Conservation (phyloP, 495 filamentous ascomycete species). For the Stereocaulon alpinum region DNA sequence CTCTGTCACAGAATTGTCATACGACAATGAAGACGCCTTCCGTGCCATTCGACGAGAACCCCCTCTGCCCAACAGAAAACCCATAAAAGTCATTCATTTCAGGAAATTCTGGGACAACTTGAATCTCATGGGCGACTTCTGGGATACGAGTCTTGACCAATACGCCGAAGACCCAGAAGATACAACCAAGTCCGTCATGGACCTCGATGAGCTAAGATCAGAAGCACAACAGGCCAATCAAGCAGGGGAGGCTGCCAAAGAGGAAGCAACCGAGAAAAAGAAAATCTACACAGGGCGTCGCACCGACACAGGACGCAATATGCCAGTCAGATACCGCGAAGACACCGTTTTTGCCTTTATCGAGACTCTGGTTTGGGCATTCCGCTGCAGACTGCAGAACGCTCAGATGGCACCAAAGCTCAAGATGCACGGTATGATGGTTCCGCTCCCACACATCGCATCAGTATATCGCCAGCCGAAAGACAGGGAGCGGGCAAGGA, state of each 20-base stretch:
- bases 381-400: conserved; percentile 59
- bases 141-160: conserved; percentile 50
- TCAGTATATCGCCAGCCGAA: conserved; percentile 57
- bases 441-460: conserved; percentile 41
- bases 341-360: conserved; percentile 61
- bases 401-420: conserved; percentile 55
- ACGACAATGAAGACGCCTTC: conserved; percentile 50
- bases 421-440: conserved; percentile 41
- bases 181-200: conserved; percentile 22
- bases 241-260: neutral
- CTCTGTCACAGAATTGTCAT: conserved; percentile 39
- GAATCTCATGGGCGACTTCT: conserved; percentile 50
- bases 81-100: conserved; percentile 42
- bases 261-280: conserved; percentile 3
- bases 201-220: conserved; percentile 25
- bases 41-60: conserved; percentile 37
- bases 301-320: conserved; percentile 51
- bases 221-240: neutral
- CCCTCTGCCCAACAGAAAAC: conserved; percentile 27
- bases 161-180: conserved; percentile 28
- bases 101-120: conserved; percentile 52
- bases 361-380: conserved; percentile 71
- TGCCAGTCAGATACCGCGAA: conserved; percentile 66
- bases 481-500: conserved; percentile 57
- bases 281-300: conserved; percentile 44